These are phyloP conservation scores for Ophiosphaerella korrae DNA, from an alignment of 2,329 filamentous ascomycete species.

Conservation along the genomic window DNA sequence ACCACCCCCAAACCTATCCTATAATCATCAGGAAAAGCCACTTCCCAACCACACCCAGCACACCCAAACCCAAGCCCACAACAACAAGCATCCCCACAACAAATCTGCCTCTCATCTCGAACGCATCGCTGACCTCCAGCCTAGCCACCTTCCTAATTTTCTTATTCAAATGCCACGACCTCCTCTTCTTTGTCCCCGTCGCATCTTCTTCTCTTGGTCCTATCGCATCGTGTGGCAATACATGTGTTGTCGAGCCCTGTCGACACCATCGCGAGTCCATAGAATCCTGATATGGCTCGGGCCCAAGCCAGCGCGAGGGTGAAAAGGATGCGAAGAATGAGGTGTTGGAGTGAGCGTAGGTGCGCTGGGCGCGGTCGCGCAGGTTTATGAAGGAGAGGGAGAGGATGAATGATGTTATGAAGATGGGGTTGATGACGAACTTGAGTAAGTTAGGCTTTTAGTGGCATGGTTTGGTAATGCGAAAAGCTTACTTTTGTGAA, in stretches of 20 bases:
- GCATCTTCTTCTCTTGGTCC: constrained; percentile 10
- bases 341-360: constrained; percentile 29
- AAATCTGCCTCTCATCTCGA: constrained; percentile 63
- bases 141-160: constrained; percentile 62
- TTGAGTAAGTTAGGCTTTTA: constrained; percentile 11
- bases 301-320: constrained; percentile 38
- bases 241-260: constrained; percentile 18
- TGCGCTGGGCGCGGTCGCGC: constrained; percentile 59
- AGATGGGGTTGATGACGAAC: constrained; percentile 65
- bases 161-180: constrained; percentile 47
- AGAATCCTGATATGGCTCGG: constrained; percentile 53
- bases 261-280: constrained; percentile 31
- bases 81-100: constrained; percentile 55
- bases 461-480: neutral
- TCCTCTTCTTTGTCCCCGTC: constrained; percentile 21
- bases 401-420: constrained; percentile 68
- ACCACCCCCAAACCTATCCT: too few species aligned
- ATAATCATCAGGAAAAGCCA: constrained; percentile 19
- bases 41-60: constrained; percentile 22
- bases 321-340: constrained; percentile 29
- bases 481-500: constrained; percentile 28
- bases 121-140: constrained; percentile 67
- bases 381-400: constrained; percentile 68
- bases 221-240: constrained; percentile 28
- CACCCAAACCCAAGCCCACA: constrained; percentile 18